phyloP scores from a whole-genome alignment of 768 basidiomycete species.

The Thelephora aurantiotincta region DNA sequence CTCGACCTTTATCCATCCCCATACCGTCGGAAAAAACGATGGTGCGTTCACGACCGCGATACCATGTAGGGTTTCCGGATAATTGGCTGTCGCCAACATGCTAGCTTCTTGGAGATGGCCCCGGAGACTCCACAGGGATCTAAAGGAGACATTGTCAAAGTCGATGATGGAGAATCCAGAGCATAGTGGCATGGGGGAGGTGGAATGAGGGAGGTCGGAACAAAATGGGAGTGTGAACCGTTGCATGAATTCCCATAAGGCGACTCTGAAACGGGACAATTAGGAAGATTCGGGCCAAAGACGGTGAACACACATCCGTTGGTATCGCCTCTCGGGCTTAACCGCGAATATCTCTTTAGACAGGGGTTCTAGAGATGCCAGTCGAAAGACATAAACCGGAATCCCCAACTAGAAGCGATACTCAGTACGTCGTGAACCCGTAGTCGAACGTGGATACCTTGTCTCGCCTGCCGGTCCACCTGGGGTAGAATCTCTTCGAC shows the following conservation, averaged over 20 bases:
- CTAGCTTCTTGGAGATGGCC: slow-evolving; percentile 65
- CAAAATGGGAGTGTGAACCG: slow-evolving; percentile 55
- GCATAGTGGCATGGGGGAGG: slow-evolving; percentile 38
- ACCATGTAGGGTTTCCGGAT: slow-evolving; percentile 62
- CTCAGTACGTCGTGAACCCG: background rate
- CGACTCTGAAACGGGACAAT: slow-evolving; percentile 27
- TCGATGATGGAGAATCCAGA: slow-evolving; percentile 61
- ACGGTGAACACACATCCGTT: slow-evolving; percentile 49
- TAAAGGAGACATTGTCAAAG: slow-evolving; percentile 44
- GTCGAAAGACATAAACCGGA: slow-evolving; percentile 64
- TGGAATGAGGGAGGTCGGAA: slow-evolving; percentile 38
- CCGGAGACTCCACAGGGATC: slow-evolving; percentile 56
- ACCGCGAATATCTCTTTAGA: slow-evolving; percentile 48
- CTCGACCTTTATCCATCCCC: slow-evolving; percentile 68
- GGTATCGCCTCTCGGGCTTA: slow-evolving; percentile 39
- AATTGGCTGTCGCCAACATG: slow-evolving; percentile 61
- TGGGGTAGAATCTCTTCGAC: slow-evolving; percentile 54
- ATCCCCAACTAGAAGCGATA: slow-evolving; percentile 34
- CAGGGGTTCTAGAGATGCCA: slow-evolving; percentile 44
- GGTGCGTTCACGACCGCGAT: slow-evolving; percentile 70
- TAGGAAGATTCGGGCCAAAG: background rate
- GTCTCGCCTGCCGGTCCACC: slow-evolving; percentile 71
- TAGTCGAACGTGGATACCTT: slow-evolving; percentile 29
- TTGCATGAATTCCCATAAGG: slow-evolving; percentile 51
- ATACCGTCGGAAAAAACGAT: slow-evolving; percentile 69